Conservation (phyloP, 495 filamentous ascomycete genomes). For the Aspergillus taichungensis region DNA sequence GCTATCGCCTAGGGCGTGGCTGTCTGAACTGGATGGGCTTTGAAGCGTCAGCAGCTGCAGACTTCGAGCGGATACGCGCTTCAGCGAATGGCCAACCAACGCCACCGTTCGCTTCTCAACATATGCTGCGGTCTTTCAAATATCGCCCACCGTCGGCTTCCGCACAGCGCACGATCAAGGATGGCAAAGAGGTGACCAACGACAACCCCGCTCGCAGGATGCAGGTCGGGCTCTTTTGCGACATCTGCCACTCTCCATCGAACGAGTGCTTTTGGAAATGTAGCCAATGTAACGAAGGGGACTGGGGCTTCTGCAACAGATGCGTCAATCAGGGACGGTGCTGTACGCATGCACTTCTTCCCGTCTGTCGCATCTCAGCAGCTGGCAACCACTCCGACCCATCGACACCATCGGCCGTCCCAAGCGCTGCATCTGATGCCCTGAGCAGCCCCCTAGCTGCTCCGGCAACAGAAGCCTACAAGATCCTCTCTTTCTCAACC, state of each 20-base stretch:
- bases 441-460: slow-evolving; percentile 23
- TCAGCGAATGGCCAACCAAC: slow-evolving; percentile 34
- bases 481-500: slow-evolving; percentile 57
- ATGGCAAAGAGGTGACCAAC: slow-evolving; percentile 38
- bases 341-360: slow-evolving; percentile 71
- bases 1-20: slow-evolving; percentile 64
- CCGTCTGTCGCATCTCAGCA: slow-evolving; percentile 41
- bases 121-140: slow-evolving; percentile 57
- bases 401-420: slow-evolving; percentile 9
- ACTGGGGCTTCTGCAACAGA: slow-evolving; percentile 81
- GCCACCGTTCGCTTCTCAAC: slow-evolving; percentile 42
- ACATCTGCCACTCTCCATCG: slow-evolving; percentile 57
- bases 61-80: slow-evolving; percentile 40
- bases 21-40: slow-evolving; percentile 78
- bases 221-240: slow-evolving; percentile 78
- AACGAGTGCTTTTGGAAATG: slow-evolving; percentile 83
- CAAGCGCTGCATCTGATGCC: slow-evolving; percentile 13
- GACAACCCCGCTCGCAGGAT: slow-evolving; percentile 58
- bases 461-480: slow-evolving; percentile 32
- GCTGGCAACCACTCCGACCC: slow-evolving; percentile 11
- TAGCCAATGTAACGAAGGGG: slow-evolving; percentile 72
- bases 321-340: slow-evolving; percentile 70
- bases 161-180: slow-evolving; percentile 16
- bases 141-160: slow-evolving; percentile 49
- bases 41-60: slow-evolving; percentile 49